A percentile compares a stretch with the other conserved stretches of the same genome.
These are phyloP conservation scores for Suhomyces kilbournensis DNA, from an alignment of 805 yeast species.

Conservation along the genomic window DNA sequence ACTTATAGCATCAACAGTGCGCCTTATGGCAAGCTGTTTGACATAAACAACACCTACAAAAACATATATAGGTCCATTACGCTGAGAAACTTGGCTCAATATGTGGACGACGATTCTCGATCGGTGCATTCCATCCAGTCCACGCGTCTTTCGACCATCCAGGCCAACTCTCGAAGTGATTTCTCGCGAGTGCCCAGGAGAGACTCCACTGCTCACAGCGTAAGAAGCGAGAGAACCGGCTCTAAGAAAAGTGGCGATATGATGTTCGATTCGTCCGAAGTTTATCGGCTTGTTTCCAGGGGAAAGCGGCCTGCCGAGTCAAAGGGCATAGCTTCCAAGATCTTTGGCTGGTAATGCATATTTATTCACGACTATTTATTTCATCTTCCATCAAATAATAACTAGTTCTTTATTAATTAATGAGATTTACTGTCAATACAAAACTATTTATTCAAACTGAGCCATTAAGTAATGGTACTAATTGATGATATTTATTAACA, in stretches of 20 bases:
- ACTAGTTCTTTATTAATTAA: neutral
- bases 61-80: conserved; percentile 37
- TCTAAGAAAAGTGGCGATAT: conserved; percentile 1
- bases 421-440: neutral
- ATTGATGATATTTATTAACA: no score
- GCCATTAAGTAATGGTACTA: neutral
- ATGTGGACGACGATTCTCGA: conserved; percentile 11
- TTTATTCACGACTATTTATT: neutral
- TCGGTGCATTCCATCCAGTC: conserved; percentile 16
- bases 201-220: neutral
- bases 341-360: conserved; percentile 39
- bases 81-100: conserved; percentile 26
- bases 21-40: conserved; percentile 10
- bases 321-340: conserved; percentile 22
- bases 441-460: neutral
- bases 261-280: conserved; percentile 18
- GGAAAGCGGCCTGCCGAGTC: conserved; percentile 5
- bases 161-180: neutral
- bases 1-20: conserved; percentile 20
- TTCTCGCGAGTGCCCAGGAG: conserved; percentile 1
- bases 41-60: conserved; percentile 29
- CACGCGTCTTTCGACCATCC: conserved; percentile 8
- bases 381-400: neutral
- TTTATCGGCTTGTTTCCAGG: conserved; percentile 15
- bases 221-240: neutral